Conservation (phyloP, 352 stramenopile genomes). For the Thalassiosira oceanica region DNA sequence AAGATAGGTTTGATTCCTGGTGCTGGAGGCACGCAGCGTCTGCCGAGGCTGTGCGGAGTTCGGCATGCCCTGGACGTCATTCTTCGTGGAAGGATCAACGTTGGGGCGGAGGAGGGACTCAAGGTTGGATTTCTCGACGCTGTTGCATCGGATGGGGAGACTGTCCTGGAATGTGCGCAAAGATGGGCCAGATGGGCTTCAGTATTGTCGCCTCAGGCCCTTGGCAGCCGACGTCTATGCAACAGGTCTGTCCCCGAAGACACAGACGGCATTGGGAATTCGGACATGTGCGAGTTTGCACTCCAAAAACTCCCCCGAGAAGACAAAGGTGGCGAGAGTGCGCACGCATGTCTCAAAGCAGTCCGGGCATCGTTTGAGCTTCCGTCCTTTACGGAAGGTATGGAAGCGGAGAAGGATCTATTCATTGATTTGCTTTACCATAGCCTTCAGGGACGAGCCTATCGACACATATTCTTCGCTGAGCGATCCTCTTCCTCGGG, state of each 20-base stretch:
- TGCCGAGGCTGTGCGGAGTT: slow-evolving; percentile 90
- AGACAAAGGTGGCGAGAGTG: slow-evolving; percentile 63
- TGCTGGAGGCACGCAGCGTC: slow-evolving; percentile 92
- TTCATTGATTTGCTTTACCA: slow-evolving; percentile 86
- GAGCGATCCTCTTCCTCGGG: slow-evolving; percentile 63
- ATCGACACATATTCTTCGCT: slow-evolving; percentile 86
- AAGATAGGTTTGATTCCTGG: slow-evolving; percentile 93
- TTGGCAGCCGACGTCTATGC: slow-evolving; percentile 38
- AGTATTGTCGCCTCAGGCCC: slow-evolving; percentile 2
- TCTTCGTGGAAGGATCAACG: slow-evolving; percentile 87
- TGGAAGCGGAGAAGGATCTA: slow-evolving; percentile 62
- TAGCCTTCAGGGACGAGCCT: slow-evolving; percentile 81
- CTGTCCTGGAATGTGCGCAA: slow-evolving; percentile 47
- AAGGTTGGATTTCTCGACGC: slow-evolving; percentile 88
- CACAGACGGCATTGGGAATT: slow-evolving; percentile 35
- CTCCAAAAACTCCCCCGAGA: slow-evolving; percentile 48
- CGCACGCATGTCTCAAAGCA: slow-evolving; percentile 64
- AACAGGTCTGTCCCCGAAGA: slow-evolving; percentile 27
- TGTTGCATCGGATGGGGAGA: slow-evolving; percentile 29
- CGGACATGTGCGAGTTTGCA: slow-evolving; percentile 60
- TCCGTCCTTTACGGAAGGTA: slow-evolving; percentile 63
- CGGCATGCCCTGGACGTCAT: slow-evolving; percentile 91
- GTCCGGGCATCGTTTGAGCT: slow-evolving; percentile 63
- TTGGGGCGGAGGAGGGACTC: slow-evolving; percentile 84
- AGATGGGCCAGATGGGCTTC: slow-evolving; percentile 60